Conservation (phyloP, 257 asterid genomes). For the Solanum tarijense region DNA sequence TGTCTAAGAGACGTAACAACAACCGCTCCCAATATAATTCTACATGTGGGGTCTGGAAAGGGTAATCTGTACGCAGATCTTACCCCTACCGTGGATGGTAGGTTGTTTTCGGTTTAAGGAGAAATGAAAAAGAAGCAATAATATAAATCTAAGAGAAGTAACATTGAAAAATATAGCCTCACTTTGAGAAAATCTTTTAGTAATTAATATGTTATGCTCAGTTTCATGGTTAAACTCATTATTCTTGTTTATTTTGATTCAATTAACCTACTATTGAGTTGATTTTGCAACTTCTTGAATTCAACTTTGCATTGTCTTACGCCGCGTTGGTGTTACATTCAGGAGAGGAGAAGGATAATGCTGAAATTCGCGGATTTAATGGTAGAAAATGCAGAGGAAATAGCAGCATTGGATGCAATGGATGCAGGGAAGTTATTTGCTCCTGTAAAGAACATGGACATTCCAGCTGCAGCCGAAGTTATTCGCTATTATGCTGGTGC, state of each 20-base stretch:
- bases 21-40: no score
- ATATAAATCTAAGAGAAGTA: not conserved
- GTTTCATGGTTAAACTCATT: not conserved
- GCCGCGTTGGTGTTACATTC: not conserved
- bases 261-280: not conserved
- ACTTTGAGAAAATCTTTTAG: not conserved
- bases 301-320: not conserved
- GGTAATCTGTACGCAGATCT: no score
- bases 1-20: not conserved
- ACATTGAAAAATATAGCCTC: not conserved
- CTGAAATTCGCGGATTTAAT: constrained; percentile 31
- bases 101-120: no score
- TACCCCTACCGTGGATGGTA: no score
- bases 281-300: not conserved
- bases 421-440: constrained; percentile 23
- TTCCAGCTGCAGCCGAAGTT: constrained; percentile 8
- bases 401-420: constrained; percentile 25
- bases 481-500: constrained; percentile 35
- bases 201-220: not conserved
- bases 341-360: constrained; percentile 27
- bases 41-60: no score
- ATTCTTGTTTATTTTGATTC: not conserved
- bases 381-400: constrained; percentile 13
- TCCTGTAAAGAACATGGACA: constrained; percentile 12
- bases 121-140: no score